Evolutionary conservation across 2,329 filamentous ascomycete species (phyloP).

Genomic region (Fusarium sterilihyphosum): DNA sequence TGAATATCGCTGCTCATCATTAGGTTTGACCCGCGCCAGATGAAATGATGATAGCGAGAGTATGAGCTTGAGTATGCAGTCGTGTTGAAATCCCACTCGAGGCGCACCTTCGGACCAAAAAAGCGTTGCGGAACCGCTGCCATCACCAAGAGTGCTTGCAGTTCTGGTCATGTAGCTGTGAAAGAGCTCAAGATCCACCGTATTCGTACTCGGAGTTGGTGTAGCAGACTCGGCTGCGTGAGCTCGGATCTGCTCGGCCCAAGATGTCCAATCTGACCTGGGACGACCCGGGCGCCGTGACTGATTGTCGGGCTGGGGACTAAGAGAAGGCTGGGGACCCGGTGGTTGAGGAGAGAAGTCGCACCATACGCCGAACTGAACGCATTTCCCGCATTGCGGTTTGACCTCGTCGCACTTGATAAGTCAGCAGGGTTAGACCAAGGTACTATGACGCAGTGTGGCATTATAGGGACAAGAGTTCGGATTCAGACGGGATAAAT

Average conservation of each 20-base stretch:
- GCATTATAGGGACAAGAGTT: too few species aligned
- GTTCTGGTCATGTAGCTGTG: background rate
- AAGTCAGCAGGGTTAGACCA: background rate
- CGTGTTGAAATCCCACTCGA: background rate
- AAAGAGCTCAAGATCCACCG: background rate
- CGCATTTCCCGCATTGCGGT: background rate
- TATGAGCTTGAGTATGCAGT: background rate
- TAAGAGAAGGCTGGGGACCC: background rate
- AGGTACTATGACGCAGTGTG: background rate
- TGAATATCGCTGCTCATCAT: background rate
- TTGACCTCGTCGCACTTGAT: background rate
- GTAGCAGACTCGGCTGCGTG: background rate
- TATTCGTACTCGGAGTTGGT: background rate
- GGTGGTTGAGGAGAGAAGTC: background rate
- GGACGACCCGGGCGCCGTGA: background rate
- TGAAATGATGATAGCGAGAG: background rate
- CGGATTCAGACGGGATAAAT: rapidly evolving
- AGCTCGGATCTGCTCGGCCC: background rate
- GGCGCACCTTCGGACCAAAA: background rate
- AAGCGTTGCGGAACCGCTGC: background rate
- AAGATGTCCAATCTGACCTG: background rate
- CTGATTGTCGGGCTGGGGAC: background rate
- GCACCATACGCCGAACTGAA: background rate
- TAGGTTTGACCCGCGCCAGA: background rate
- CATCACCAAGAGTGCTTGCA: background rate